Evolutionary conservation across 2,329 filamentous ascomycete species (phyloP).

Genomic region (Xylaria hypoxylon): DNA sequence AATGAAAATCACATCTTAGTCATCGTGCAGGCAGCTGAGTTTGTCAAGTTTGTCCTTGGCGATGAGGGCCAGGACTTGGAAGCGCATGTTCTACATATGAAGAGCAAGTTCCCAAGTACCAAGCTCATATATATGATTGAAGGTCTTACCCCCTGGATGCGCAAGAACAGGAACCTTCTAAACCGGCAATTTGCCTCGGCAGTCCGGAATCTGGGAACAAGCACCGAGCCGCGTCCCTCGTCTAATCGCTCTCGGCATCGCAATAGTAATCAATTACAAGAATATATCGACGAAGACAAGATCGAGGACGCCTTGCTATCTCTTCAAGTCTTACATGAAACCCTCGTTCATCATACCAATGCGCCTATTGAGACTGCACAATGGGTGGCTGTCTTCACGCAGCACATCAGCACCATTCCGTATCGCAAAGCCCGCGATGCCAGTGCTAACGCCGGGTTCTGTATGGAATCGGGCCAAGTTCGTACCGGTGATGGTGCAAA

Average conservation of each 20-base stretch:
- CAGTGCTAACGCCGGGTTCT: slow-evolving; percentile 72
- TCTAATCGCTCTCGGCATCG: slow-evolving; percentile 49
- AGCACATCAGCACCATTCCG: slow-evolving; percentile 81
- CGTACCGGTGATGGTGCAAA: slow-evolving; percentile 72
- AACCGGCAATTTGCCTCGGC: slow-evolving; percentile 76
- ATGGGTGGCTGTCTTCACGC: slow-evolving; percentile 79
- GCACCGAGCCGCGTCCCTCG: slow-evolving; percentile 45
- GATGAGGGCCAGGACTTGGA: slow-evolving; percentile 64
- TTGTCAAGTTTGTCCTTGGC: slow-evolving; percentile 69
- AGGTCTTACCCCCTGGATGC: slow-evolving; percentile 73
- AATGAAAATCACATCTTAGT: slow-evolving; percentile 72
- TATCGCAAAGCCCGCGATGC: slow-evolving; percentile 70
- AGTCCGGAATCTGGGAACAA: slow-evolving; percentile 63
- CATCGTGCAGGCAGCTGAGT: slow-evolving; percentile 71
- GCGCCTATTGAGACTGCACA: slow-evolving; percentile 72
- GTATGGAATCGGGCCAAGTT: slow-evolving; percentile 83
- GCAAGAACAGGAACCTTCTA: slow-evolving; percentile 73
- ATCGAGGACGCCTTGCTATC: slow-evolving; percentile 78
- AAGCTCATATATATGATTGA: slow-evolving; percentile 78
- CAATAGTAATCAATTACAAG: slow-evolving; percentile 56
- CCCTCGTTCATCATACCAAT: slow-evolving; percentile 76
- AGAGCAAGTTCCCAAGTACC: slow-evolving; percentile 62
- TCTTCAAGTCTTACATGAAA: slow-evolving; percentile 74
- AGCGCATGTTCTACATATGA: slow-evolving; percentile 67
- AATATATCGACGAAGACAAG: slow-evolving; percentile 73